Conservation (phyloP, 2,329 filamentous ascomycete species). For the Aureobasidium sp. region DNA sequence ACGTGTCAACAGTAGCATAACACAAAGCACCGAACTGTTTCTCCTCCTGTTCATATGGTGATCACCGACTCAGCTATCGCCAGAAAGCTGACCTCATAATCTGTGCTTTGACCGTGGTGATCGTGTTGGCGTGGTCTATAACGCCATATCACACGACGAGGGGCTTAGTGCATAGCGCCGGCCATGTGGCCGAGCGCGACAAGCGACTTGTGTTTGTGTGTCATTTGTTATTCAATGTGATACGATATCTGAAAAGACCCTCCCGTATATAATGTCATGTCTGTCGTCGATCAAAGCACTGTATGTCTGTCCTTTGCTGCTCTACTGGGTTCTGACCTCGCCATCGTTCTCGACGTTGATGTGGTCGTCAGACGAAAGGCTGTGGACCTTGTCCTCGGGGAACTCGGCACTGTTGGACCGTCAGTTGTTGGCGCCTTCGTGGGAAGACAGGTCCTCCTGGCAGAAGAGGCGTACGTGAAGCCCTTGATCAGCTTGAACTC, state of each 20-base stretch:
- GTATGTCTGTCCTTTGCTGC: not conserved
- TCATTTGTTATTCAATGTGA: not conserved
- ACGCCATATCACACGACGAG: conserved; percentile 1
- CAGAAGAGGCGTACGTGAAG: conserved; percentile 61
- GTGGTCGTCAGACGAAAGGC: conserved; percentile 60
- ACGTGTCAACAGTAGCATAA: not conserved
- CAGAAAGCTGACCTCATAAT: not conserved
- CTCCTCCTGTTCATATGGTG: not conserved
- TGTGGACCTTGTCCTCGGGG: conserved; percentile 51
- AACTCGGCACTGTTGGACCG: conserved; percentile 37
- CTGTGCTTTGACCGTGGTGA: not conserved
- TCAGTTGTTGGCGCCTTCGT: not conserved
- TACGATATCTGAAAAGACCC: not conserved
- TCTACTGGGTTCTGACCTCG: conserved; percentile 60
- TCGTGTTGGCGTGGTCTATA: not conserved
- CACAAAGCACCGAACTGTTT: not conserved
- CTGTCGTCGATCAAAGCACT: not conserved
- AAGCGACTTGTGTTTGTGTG: not conserved
- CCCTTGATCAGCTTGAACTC: conserved; percentile 85
- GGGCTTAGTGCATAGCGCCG: not conserved
- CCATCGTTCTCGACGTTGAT: conserved; percentile 72
- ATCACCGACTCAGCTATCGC: not conserved
- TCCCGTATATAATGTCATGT: conserved; percentile 3
- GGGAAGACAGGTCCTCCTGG: not conserved
- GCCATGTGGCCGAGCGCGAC: too few species aligned